phyloP scores from a whole-genome alignment of 2,329 filamentous ascomycete genomes.

The Pseudomassariella vexata region DNA sequence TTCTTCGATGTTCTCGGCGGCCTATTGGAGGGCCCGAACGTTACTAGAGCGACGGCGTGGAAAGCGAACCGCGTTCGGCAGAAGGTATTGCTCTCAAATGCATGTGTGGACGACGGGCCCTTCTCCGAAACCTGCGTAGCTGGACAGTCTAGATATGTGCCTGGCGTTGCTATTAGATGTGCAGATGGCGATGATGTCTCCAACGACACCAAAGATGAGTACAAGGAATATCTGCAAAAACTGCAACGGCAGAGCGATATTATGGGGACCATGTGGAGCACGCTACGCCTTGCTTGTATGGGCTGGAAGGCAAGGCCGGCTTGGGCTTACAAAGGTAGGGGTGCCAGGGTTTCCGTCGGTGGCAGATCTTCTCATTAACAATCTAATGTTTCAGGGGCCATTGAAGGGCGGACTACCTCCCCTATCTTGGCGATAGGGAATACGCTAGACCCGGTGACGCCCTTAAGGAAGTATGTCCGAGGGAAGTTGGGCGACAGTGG shows the following conservation, averaged over 20 bases:
- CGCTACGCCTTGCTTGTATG: conserved; percentile 15
- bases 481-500: no score
- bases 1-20: conserved; percentile 7
- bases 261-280: conserved; percentile 11
- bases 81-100: not conserved
- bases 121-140: conserved; percentile 5
- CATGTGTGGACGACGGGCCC: not conserved
- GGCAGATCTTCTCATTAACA: not conserved
- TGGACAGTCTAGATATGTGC: not conserved
- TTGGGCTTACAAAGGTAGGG: conserved; percentile 6
- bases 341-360: not conserved
- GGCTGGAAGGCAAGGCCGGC: conserved; percentile 22
- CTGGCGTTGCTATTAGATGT: conserved; percentile 8
- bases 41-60: conserved; percentile 5
- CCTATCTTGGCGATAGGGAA: conserved; percentile 6
- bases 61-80: conserved; percentile 1
- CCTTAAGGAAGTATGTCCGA: conserved; percentile 3
- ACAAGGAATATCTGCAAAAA: conserved; percentile 9
- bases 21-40: conserved; percentile 6
- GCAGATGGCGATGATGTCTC: conserved; percentile 6
- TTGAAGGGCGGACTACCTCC: not conserved
- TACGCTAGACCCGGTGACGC: conserved; percentile 5
- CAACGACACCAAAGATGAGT: conserved; percentile 8
- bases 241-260: conserved; percentile 9
- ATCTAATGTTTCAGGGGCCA: not conserved